Evolutionary conservation across 1,139 yeast species (phyloP), one percentile per base, ranked within the genome.

Genomic region (Suhomyces guaymorum): DNA sequence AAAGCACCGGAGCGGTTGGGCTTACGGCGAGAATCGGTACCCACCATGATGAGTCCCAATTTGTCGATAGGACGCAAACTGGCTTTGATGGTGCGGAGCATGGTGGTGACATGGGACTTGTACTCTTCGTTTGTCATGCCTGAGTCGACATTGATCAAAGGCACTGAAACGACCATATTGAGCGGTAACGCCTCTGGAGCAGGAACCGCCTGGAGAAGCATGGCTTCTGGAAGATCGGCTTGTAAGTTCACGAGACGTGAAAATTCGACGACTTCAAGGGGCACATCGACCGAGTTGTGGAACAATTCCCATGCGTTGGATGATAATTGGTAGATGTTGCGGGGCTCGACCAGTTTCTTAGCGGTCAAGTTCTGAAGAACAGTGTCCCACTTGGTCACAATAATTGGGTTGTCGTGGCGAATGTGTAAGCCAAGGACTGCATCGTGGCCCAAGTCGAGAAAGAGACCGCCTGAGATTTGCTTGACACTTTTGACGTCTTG

Each of bases 31-130:
- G 74, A 70, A 46, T 74, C 70, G 35, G 68, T 61, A 1, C 84
- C 84, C 13, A 76, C 55, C 25, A 78, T 62, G 0, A 81, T 72
- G 16, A 81, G 44, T 0, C 84, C 85, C 8, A 81, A 49, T 30
- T 62, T 65, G 51, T 80, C 87, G n/a, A 54, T 48, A 0, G 61
- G 53, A 24, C 70, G 55, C 31, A 80, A 48, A 0, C 48, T 43
- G 1, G 47, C 35, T 26, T 72, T 44, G 7, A 66, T 49, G 2
- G 40, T 47, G 5, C 44, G 48, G 3, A 79, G 38, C 3, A 57
- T 43, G 0, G 42, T 28, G 27, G 59, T 58, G 2, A 75, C 32
- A 5, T 52, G 39, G 1, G 16, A n/a, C 23, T 59, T 52, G 46
- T 66, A 73, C 8, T 64, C 70, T 0, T 47, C 48, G 40, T 72